Base-by-base conservation (phyloP, 805 yeast genomes). In the Torulaspora gathmanii region DNA sequence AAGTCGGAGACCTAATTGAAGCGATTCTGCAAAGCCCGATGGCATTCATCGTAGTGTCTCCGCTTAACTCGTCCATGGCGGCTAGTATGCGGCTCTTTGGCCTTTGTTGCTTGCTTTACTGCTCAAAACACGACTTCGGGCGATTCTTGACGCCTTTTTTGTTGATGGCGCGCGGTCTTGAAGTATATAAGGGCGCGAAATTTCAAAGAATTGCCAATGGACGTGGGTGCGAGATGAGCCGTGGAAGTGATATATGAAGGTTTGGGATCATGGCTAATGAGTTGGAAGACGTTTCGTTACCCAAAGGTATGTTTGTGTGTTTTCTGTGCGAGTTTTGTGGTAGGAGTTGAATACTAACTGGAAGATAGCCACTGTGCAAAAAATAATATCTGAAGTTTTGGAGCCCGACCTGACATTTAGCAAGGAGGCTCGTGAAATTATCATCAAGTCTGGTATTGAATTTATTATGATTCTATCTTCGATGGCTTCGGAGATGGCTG, bases 381-480 rank as follows among this genome's bases (percentile, higher is more conserved):
- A 93, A 65, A 88, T 93, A 39, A 83, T 93, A 15, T 76, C 89
- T 3, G 99, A 93, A 58, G 86, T 93, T 27, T 72, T 91, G 25
- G 96, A 96, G 13, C 70, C 79, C n/a, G 97, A 90, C 60, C 73
- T 86, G 45, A 81, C 90, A 5, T 88, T 91, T 55, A 80, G 95
- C 33, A 86, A 90, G 55, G 98, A 93, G 53, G 95, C 97, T 2
- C 74, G 97, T 46, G 98, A 91, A 59, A 93, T 95, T 35, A 78
- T 93, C 36, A 91, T 95, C 35, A 97, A 93, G 62, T 91, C 96
- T 65, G 89, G 97, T 57, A 88, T 93, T 45, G 96, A 89, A 67
- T 91, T 93, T 64, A 83, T 93, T 49, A 91, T 93, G 95, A 87
- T 91, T 47, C 71, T 91, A 34, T 85, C 96, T 9, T 87, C 95